Evolutionary conservation across 257 asterid species (phyloP), one percentile per base, ranked within the genome.

Genomic region (Plectranthus barbatus): DNA sequence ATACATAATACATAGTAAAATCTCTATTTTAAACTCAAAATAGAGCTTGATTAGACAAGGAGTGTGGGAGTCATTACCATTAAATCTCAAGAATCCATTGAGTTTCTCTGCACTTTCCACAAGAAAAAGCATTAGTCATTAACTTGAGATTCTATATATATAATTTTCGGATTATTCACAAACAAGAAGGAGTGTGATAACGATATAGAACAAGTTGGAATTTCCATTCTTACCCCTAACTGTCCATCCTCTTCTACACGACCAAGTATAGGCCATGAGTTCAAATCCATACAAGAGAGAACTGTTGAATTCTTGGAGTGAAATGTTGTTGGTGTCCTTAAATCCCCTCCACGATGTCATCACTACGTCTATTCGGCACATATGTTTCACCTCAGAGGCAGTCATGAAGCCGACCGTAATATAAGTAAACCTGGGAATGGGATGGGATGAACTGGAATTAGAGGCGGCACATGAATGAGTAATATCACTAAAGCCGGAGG

Each of bases 201-300:
- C n/a, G n/a, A n/a, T 5, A 26, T 26, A 5, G 5, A 26, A 26
- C 5, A 26, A 26, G 31, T n/a, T n/a, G 31, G 31, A 26, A 26
- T 26, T 26, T 26, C 2, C 31, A 26, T 46, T 15, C 53, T 15
- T 47, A 9, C 29, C 24, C 53, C 12, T 7, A 4, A 18, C 1
- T 15, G 26, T 47, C 14, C 26, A 7, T 47, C 5, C 2, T 6
- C 2, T 34, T 34, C 23, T 17, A 10, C 21, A 44, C 9, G 1
- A 1, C 20, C n/a, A n/a, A n/a, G 8, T 1, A 15, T 21, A 44
- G 17, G 11, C 9, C 3, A 1, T 0, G 37, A 52, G 59, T 1
- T 62, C 34, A 11, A 62, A 62, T 26, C 67, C 57, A 6, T 62
- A 47, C 45, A 62, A 14, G 20, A 62, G 68, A 62, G 68, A 62